These are phyloP conservation scores for Vigna nakashimae DNA, from an alignment of 306 rosid species.

Conservation along the genomic window DNA sequence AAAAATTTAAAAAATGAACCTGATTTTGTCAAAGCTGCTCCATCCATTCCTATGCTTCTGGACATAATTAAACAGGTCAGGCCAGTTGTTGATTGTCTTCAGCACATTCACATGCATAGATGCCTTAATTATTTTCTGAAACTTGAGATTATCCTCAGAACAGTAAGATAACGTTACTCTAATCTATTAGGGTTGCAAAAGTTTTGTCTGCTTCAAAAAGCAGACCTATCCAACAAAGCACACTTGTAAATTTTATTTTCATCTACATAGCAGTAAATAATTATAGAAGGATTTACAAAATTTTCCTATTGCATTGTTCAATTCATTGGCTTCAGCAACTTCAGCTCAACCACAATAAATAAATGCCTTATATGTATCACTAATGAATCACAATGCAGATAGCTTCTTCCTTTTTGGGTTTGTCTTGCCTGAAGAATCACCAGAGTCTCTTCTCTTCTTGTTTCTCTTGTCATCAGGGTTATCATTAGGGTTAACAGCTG, in stretches of 20 bases:
- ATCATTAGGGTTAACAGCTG: conserved; percentile 39
- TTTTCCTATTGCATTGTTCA: neutral
- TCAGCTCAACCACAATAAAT: conserved; percentile 11
- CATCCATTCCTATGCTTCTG: neutral
- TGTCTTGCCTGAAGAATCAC: conserved; percentile 59
- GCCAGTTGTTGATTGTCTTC: neutral
- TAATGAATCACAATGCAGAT: conserved; percentile 46
- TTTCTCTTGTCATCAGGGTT: conserved; percentile 55
- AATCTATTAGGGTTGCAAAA: conserved; percentile 7
- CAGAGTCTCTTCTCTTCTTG: conserved; percentile 57
- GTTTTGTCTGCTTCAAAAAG: neutral
- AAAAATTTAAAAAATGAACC: neutral
- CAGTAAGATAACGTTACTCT: neutral
- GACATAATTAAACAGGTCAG: neutral
- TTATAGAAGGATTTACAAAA: neutral
- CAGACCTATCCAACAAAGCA: neutral
- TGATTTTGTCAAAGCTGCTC: neutral
- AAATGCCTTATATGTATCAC: neutral
- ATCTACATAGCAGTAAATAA: neutral
- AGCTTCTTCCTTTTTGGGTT: conserved; percentile 62
- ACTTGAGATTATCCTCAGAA: conserved; percentile 4
- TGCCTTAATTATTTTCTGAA: neutral
- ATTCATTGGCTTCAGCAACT: conserved; percentile 9
- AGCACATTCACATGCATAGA: neutral
- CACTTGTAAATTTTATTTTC: conserved; percentile 3